Evolutionary conservation across 106 monocot species (phyloP).

Genomic region (Cymbidium sinense): DNA sequence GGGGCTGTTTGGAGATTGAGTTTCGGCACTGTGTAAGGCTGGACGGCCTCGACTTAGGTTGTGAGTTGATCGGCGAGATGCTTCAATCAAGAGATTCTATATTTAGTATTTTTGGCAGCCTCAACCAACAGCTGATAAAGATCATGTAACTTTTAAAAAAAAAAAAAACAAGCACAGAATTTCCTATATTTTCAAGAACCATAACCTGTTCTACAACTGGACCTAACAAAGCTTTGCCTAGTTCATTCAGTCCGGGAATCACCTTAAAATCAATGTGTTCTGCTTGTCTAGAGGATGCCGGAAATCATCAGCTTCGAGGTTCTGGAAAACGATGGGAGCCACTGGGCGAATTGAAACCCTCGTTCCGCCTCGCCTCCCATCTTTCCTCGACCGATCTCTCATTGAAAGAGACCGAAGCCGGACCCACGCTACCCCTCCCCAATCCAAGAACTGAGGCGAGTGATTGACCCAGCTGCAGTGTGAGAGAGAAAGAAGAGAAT

Average conservation of each 20-base stretch:
- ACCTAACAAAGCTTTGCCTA: slow-evolving; percentile 88
- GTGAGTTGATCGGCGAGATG: too few species aligned
- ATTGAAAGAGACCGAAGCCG: slow-evolving; percentile 2
- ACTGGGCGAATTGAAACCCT: slow-evolving; percentile 10
- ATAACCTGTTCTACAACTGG: too few species aligned
- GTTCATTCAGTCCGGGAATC: slow-evolving; percentile 77
- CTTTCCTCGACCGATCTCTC: neutral
- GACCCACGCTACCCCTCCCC: neutral
- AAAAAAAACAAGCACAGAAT: too few species aligned
- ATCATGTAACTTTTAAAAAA: too few species aligned
- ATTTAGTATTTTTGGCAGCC: too few species aligned
- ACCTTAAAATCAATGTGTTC: slow-evolving; percentile 81
- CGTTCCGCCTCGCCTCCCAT: neutral
- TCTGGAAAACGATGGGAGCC: slow-evolving; percentile 37
- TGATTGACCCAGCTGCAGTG: slow-evolving; percentile 2
- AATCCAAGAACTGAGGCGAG: neutral
- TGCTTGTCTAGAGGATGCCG: slow-evolving; percentile 93
- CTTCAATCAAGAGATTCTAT: too few species aligned
- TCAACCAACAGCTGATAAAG: too few species aligned
- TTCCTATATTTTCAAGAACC: too few species aligned
- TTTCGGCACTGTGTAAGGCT: too few species aligned
- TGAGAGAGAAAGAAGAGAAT: slow-evolving; percentile 10
- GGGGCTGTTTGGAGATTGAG: too few species aligned
- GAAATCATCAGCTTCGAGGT: slow-evolving; percentile 95
- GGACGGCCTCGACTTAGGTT: too few species aligned